Conservation (phyloP, 371 early-diverging fungal species). For the Dichotomocladium elegans region DNA sequence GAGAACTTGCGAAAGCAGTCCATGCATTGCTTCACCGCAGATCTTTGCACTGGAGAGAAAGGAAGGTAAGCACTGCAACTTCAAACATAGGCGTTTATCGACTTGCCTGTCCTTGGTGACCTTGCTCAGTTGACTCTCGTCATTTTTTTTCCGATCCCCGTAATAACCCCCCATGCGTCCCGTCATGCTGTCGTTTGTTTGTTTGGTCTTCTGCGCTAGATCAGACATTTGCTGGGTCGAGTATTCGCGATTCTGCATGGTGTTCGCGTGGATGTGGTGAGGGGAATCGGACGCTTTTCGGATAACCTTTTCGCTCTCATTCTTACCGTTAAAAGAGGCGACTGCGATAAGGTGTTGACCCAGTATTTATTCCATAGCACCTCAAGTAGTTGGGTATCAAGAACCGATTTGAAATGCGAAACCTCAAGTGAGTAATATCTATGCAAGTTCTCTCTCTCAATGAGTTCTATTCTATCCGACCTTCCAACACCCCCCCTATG, state of each 20-base stretch:
- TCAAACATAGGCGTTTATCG: neutral
- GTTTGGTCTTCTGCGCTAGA: constrained; percentile 79
- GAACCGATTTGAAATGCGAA: constrained; percentile 88
- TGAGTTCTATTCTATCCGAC: neutral
- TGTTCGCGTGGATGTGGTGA: too few relatives aligned
- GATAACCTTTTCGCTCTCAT: neutral
- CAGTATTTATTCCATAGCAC: constrained; percentile 96
- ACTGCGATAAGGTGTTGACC: constrained; percentile 91
- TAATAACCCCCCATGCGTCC: constrained; percentile 53
- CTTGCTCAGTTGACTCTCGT: constrained; percentile 67
- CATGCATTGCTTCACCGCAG: constrained; percentile 75
- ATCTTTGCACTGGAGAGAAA: constrained; percentile 63
- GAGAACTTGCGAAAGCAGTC: constrained; percentile 76
- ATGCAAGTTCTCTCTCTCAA: neutral
- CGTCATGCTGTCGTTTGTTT: constrained; percentile 62
- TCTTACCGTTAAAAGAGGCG: constrained; percentile 82
- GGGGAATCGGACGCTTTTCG: neutral
- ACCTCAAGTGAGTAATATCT: constrained; percentile 91
- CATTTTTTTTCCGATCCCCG: constrained; percentile 62
- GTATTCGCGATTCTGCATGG: constrained; percentile 80
- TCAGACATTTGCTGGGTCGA: constrained; percentile 76
- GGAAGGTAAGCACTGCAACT: neutral
- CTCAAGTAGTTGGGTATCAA: constrained; percentile 85
- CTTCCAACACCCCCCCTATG: neutral
- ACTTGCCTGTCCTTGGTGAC: constrained; percentile 70